Evolutionary conservation across 176 grass and related monocot species (phyloP), one percentile per base, ranked within the genome.

Genomic region (Chloris gayana): DNA sequence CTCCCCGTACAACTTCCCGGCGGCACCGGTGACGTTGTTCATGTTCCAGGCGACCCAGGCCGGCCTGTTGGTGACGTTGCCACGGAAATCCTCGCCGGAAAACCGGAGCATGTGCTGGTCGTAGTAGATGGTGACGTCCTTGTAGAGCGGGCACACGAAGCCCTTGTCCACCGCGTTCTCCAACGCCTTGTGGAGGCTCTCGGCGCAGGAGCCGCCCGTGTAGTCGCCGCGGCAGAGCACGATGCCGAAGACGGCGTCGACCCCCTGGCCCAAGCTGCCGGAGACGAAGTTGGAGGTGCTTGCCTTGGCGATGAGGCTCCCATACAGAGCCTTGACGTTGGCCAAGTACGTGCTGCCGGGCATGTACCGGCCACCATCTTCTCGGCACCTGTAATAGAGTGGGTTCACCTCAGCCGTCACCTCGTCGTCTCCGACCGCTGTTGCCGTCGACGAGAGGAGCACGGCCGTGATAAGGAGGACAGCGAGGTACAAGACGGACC

Each of bases 61-160:
- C 34, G 83, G 87, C 68, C 39, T 9, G 78, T 89, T 82, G 18
- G 45, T 14, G 31, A 9, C 11, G 67, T 5, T 8, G 31, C 2
- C 6, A 15, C 53, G 85, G 26, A 76, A 38, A 12, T 61, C 70
- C 25, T 53, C n/a, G 69, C n/a, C 38, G 61, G 88, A 70, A 75
- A 76, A 91, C 6, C 73, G 42, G 33, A 88, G 5, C 51, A 80
- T 75, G 80, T 77, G 84, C 33, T 38, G n/a, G 21, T 91, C 80
- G 14, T 75, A 56, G 64, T 83, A 84, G 60, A 84, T 30, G 61
- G 81, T 70, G 9, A 65, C 84, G n/a, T n/a, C n/a, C n/a, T n/a
- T n/a, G n/a, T n/a, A n/a, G n/a, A n/a, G n/a, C n/a, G n/a, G n/a
- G n/a, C n/a, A n/a, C n/a, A n/a, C n/a, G n/a, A n/a, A n/a, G n/a